Conservation (phyloP, 768 basidiomycete species). For the Crassisporium funariophilum region DNA sequence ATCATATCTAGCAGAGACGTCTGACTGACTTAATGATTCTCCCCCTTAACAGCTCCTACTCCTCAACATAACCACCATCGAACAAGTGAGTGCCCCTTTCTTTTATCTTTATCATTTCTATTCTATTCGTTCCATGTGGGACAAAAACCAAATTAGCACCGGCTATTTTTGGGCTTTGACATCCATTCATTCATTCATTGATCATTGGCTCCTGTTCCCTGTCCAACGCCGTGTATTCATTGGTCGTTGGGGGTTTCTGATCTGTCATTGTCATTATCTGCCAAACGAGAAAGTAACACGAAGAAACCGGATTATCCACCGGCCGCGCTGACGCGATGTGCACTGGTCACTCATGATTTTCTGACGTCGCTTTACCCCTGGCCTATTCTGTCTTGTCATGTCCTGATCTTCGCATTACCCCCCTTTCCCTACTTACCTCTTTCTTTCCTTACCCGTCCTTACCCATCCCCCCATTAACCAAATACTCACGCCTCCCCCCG, state of each 20-base stretch:
- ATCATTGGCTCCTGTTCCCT: no score
- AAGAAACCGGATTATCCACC: no score
- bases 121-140: conserved; percentile 7
- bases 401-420: conserved; percentile 3
- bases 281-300: conserved; percentile 11
- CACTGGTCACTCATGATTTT: no score
- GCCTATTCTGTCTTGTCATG: conserved; percentile 1
- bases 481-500: background rate
- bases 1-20: background rate
- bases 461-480: background rate
- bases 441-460: conserved; percentile 8
- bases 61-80: conserved; percentile 93
- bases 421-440: conserved; percentile 11
- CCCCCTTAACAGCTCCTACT: conserved; percentile 60
- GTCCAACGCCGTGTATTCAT: no score
- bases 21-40: conserved; percentile 9
- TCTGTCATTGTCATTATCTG: conserved; percentile 24
- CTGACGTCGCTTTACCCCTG: no score
- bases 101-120: conserved; percentile 9
- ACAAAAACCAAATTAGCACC: no score
- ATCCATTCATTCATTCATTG: no score
- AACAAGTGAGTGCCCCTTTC: conserved; percentile 62
- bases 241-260: no score
- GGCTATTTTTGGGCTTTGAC: no score
- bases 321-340: no score